Percentiles rank a stretch among this genome's conserved stretches.
Evolutionary conservation across 768 basidiomycete genomes (phyloP).

Genomic region (Termitomyces eurrhizus): DNA sequence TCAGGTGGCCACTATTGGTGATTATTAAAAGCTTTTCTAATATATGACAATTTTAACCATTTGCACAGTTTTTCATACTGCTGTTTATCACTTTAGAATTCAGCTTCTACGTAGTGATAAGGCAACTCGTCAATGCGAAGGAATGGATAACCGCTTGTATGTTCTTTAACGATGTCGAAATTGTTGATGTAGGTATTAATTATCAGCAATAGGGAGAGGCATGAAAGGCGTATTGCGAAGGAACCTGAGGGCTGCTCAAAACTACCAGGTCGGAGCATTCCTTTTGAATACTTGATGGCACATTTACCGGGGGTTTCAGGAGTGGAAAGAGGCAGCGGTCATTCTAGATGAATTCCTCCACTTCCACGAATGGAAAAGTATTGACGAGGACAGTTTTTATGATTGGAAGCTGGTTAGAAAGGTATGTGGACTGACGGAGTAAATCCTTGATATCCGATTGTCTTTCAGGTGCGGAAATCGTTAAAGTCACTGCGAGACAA

Average conservation of each 20-base stretch:
- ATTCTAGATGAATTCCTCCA: constrained; percentile 77
- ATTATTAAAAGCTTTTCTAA: neutral
- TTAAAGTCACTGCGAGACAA: constrained; percentile 66
- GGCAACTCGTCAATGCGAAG: constrained; percentile 92
- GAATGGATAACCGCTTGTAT: constrained; percentile 90
- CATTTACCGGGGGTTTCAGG: constrained; percentile 32
- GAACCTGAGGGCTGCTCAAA: constrained; percentile 67
- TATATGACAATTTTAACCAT: constrained; percentile 12
- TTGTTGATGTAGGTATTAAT: neutral
- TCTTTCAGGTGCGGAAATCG: constrained; percentile 63
- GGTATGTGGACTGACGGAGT: constrained; percentile 29
- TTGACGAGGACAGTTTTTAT: constrained; percentile 87
- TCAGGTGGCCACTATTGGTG: constrained; percentile 87
- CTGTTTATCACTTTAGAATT: constrained; percentile 83
- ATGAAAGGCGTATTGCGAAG: constrained; percentile 75
- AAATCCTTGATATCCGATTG: neutral
- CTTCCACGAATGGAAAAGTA: constrained; percentile 87
- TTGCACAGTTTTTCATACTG: constrained; percentile 84
- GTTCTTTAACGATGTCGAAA: constrained; percentile 10
- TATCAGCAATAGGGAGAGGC: constrained; percentile 64
- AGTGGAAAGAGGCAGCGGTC: constrained; percentile 85
- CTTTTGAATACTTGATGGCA: neutral
- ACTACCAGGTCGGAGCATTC: constrained; percentile 56
- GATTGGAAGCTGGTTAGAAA: constrained; percentile 86
- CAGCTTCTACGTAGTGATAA: constrained; percentile 77